Conservation (phyloP, 768 basidiomycete species). For the Suillus paluster region DNA sequence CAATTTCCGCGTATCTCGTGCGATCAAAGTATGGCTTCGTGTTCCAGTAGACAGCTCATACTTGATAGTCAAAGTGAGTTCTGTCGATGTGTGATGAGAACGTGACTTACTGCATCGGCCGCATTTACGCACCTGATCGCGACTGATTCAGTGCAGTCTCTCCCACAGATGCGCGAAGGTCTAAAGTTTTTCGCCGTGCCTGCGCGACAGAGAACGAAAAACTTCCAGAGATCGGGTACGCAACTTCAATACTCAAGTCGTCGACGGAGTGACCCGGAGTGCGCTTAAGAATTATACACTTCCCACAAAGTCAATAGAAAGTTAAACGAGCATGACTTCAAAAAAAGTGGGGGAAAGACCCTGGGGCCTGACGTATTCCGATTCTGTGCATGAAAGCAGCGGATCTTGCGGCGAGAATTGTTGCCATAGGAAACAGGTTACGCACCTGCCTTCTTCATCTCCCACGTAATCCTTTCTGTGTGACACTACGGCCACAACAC, state of each 20-base stretch:
- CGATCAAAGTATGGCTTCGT: constrained; percentile 47
- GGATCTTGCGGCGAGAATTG: too few relatives aligned
- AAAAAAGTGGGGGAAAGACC: background rate
- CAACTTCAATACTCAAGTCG: constrained; percentile 14
- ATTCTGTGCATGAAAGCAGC: too few relatives aligned
- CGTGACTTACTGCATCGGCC: constrained; percentile 5
- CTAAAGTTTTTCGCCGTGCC: constrained; percentile 43
- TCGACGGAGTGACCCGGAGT: constrained; percentile 3
- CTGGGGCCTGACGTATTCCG: background rate
- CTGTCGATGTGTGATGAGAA: constrained; percentile 33
- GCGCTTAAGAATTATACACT: constrained; percentile 19
- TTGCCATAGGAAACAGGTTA: too few relatives aligned
- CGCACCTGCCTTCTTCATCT: too few relatives aligned
- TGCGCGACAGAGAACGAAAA: constrained; percentile 65
- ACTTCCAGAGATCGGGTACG: constrained; percentile 55
- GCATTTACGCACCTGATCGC: constrained; percentile 43
- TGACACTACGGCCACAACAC: too few relatives aligned
- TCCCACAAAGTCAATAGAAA: constrained; percentile 9
- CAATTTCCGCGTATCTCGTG: constrained; percentile 52
- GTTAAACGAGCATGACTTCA: background rate
- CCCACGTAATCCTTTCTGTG: too few relatives aligned
- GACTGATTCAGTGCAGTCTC: constrained; percentile 34
- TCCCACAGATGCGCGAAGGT: constrained; percentile 26
- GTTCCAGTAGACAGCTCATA: constrained; percentile 40
- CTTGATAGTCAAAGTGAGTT: constrained; percentile 57